A percentile compares a stretch with the other conserved stretches of the same genome.
Conservation (phyloP, 2,329 filamentous ascomycete species). For the Neofusicoccum umdonicola region DNA sequence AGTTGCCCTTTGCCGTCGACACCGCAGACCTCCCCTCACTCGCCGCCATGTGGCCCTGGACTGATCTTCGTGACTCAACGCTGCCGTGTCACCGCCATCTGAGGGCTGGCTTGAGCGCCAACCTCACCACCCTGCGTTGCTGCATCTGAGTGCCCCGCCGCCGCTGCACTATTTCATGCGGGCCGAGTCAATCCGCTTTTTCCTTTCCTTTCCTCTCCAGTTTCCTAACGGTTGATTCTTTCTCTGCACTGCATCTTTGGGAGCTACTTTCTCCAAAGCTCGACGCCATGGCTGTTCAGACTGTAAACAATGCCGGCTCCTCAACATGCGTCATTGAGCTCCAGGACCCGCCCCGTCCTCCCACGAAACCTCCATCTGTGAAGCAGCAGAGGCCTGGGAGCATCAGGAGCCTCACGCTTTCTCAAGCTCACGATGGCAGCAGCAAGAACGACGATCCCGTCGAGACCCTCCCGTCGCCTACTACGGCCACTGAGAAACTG, state of each 20-base stretch:
- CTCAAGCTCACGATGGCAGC: not conserved
- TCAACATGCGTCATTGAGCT: slow-evolving; percentile 37
- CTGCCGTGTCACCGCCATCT: not conserved
- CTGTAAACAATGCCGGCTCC: slow-evolving; percentile 30
- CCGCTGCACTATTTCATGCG: not conserved
- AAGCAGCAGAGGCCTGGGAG: slow-evolving; percentile 17
- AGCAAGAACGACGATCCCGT: slow-evolving; percentile 26
- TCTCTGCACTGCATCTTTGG: not conserved
- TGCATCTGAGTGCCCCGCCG: not conserved
- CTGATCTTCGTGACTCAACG: not conserved
- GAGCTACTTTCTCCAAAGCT: not conserved
- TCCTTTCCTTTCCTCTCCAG: not conserved
- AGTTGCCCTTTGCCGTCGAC: not conserved
- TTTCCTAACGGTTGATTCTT: too few relatives aligned
- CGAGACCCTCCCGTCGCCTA: slow-evolving; percentile 46
- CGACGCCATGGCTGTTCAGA: slow-evolving; percentile 10
- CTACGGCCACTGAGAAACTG: slow-evolving; percentile 39
- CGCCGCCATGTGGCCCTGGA: not conserved
- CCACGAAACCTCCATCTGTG: slow-evolving; percentile 21
- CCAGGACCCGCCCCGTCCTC: slow-evolving; percentile 21
- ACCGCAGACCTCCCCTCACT: not conserved
- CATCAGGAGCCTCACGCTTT: slow-evolving; percentile 8
- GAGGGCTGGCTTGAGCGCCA: too few relatives aligned
- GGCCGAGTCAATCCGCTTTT: not conserved
- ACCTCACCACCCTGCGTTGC: not conserved